phyloP scores from a whole-genome alignment of 768 basidiomycete genomes.

The Filobasidium floriforme region DNA sequence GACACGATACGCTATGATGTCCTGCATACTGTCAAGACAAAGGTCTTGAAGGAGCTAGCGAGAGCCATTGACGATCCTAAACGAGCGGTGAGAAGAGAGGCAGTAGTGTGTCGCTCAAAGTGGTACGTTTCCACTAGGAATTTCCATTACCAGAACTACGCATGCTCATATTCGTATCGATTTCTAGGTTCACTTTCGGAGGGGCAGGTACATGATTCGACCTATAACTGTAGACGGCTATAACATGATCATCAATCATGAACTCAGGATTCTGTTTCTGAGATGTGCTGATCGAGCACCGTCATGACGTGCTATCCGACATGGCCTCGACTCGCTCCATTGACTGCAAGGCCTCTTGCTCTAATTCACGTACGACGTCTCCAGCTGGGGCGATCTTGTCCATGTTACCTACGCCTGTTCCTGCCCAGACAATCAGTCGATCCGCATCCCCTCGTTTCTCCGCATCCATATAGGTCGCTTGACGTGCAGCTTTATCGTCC shows the following conservation, averaged over 20 bases:
- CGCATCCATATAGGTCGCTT: slow-evolving; percentile 43
- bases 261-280: background rate
- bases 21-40: slow-evolving; percentile 69
- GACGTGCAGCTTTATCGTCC: slow-evolving; percentile 49
- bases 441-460: slow-evolving; percentile 50
- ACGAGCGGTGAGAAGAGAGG: slow-evolving; percentile 71
- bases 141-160: too few species aligned
- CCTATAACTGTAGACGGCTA: background rate
- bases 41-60: slow-evolving; percentile 65
- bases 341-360: slow-evolving; percentile 17
- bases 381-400: slow-evolving; percentile 46
- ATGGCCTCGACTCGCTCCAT: background rate
- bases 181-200: background rate
- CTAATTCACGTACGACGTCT: slow-evolving; percentile 18
- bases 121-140: slow-evolving; percentile 38
- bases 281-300: background rate
- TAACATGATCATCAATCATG: background rate
- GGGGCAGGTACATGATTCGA: background rate
- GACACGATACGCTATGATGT: slow-evolving; percentile 69
- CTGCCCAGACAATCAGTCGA: slow-evolving; percentile 62
- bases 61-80: slow-evolving; percentile 83
- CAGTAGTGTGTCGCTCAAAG: slow-evolving; percentile 64
- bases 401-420: slow-evolving; percentile 59
- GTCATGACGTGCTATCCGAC: background rate
- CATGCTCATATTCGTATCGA: background rate